These are phyloP conservation scores for Pascua sp. DNA, from an alignment of 1,284 basidiomycete species.

Conservation along the genomic window DNA sequence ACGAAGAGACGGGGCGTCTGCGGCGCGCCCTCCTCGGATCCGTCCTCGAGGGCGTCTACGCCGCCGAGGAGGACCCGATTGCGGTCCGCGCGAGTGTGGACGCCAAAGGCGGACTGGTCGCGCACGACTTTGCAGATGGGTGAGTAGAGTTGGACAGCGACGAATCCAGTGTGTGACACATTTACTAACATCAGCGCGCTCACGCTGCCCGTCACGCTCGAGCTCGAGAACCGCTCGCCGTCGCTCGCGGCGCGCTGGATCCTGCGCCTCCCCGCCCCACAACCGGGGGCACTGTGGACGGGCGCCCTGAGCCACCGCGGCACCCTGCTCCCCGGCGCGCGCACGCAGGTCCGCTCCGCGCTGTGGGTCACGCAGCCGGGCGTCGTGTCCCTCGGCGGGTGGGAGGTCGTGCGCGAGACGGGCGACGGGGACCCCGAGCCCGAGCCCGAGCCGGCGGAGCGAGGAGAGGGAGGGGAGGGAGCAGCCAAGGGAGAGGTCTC, in stretches of 20 bases:
- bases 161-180: neutral
- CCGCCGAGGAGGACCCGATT: slow-evolving; percentile 69
- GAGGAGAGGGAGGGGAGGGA: no score
- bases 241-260: slow-evolving; percentile 29
- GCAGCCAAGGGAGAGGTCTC: no score
- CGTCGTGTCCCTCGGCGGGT: slow-evolving; percentile 29
- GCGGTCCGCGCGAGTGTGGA: slow-evolving; percentile 33
- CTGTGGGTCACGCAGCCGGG: slow-evolving; percentile 31
- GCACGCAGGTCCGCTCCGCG: slow-evolving; percentile 7
- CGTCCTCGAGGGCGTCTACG: slow-evolving; percentile 69
- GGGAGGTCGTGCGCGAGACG: slow-evolving; percentile 23
- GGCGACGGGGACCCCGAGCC: slow-evolving; percentile 1
- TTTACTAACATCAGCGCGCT: slow-evolving; percentile 54
- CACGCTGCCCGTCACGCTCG: slow-evolving; percentile 57
- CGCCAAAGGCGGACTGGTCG: slow-evolving; percentile 40
- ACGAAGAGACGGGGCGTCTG: slow-evolving; percentile 77
- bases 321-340: slow-evolving; percentile 17
- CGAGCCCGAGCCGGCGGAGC: neutral
- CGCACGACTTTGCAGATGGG: slow-evolving; percentile 67
- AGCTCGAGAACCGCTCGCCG: slow-evolving; percentile 59
- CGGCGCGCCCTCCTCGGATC: slow-evolving; percentile 63
- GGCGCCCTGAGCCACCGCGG: slow-evolving; percentile 30
- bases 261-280: slow-evolving; percentile 25
- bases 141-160: slow-evolving; percentile 44
- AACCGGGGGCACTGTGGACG: slow-evolving; percentile 13